phyloP scores from a whole-genome alignment of 345 rosid species.

The Atalantia buxifolia region DNA sequence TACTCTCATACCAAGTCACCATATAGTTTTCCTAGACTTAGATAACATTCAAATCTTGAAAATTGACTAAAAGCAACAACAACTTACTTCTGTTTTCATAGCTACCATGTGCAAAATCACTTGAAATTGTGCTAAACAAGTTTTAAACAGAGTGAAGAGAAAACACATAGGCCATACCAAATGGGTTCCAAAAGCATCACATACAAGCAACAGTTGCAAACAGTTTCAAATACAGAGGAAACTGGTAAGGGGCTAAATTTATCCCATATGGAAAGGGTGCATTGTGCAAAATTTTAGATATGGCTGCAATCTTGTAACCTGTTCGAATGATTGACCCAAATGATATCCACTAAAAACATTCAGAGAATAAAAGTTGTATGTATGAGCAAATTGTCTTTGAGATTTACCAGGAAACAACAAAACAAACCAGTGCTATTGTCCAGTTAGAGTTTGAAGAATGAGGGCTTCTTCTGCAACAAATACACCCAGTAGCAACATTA shows the following conservation, averaged over 20 bases:
- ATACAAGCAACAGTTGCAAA: neutral
- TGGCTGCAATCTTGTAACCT: neutral
- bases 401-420: conserved; percentile 73
- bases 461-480: conserved; percentile 68
- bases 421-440: conserved; percentile 62
- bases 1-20: neutral
- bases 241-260: neutral
- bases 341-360: neutral
- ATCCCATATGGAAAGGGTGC: neutral
- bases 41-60: neutral
- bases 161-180: too few relatives aligned
- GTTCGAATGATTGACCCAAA: neutral
- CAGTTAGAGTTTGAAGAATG: conserved; percentile 56
- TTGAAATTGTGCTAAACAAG: neutral
- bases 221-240: neutral
- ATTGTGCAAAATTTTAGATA: neutral
- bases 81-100: neutral
- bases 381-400: neutral
- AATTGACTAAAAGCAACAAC: neutral
- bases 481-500: conserved; percentile 62
- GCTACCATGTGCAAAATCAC: neutral
- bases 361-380: neutral
- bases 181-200: neutral
- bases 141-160: too few relatives aligned
- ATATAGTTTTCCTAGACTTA: neutral